Evolutionary conservation across 371 early-diverging fungal genomes (phyloP).

Genomic region (Haplosporangium sp.): DNA sequence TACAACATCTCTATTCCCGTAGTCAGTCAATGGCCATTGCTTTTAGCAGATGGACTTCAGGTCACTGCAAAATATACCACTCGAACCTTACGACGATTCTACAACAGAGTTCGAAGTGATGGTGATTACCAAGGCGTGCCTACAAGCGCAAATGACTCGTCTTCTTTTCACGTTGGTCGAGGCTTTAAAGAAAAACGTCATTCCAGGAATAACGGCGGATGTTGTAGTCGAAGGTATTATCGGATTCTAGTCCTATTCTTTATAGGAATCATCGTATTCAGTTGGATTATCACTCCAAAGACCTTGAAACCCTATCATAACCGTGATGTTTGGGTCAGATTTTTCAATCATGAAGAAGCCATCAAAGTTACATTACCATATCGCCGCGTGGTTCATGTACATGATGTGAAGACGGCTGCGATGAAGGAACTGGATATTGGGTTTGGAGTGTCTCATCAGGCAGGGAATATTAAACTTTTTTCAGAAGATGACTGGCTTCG

Average conservation of each 20-base stretch:
- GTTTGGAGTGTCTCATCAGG: neutral
- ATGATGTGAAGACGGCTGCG: conserved; percentile 26
- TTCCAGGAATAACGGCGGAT: neutral
- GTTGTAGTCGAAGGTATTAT: neutral
- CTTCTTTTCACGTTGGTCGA: neutral
- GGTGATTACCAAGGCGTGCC: neutral
- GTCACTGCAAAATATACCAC: neutral
- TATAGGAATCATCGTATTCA: neutral
- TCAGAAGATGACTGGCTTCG: neutral
- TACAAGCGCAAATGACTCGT: neutral
- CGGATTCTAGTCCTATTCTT: neutral
- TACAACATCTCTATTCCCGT: neutral
- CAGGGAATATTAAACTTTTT: conserved; percentile 11
- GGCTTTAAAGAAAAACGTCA: neutral
- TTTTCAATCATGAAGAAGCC: conserved; percentile 30
- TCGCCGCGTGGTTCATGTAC: conserved; percentile 12
- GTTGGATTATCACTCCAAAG: neutral
- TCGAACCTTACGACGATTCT: neutral
- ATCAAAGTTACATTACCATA: conserved; percentile 22
- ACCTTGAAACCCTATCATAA: conserved; percentile 17
- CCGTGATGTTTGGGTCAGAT: conserved; percentile 29
- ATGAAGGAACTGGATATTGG: conserved; percentile 8
- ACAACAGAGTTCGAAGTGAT: neutral
- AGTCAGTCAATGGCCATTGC: neutral
- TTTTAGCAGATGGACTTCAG: neutral